Conservation (phyloP, 2,329 filamentous ascomycete genomes). For the Pseudocercospora macadamiae region DNA sequence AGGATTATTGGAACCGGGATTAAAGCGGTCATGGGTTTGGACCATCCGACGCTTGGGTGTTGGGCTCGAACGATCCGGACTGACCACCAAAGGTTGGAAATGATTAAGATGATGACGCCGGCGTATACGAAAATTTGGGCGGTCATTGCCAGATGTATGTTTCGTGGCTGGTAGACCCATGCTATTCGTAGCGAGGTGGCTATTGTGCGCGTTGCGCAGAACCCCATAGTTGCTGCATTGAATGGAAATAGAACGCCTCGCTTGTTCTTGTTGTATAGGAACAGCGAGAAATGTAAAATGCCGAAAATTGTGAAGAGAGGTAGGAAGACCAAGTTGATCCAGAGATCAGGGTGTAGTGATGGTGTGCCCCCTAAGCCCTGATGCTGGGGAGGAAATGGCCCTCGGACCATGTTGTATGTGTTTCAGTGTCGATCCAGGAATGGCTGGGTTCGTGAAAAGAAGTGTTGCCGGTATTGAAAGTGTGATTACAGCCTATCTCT, state of each 20-base stretch:
- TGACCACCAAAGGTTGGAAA: constrained; percentile 76
- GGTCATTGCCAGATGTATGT: constrained; percentile 54
- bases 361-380: constrained; percentile 64
- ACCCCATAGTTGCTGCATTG: constrained; percentile 59
- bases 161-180: constrained; percentile 52
- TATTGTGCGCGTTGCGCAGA: constrained; percentile 54
- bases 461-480: not conserved
- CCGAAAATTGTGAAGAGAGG: constrained; percentile 60
- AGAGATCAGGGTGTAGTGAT: constrained; percentile 61
- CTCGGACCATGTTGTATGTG: constrained; percentile 1
- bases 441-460: not conserved
- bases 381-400: constrained; percentile 10
- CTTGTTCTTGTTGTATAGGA: constrained; percentile 54
- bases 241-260: constrained; percentile 62
- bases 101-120: constrained; percentile 73
- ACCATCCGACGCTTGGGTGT: constrained; percentile 74
- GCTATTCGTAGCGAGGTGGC: constrained; percentile 56
- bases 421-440: not conserved
- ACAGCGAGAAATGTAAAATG: constrained; percentile 61
- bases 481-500: not conserved
- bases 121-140: constrained; percentile 72
- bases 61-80: constrained; percentile 75
- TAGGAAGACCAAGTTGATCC: constrained; percentile 66
- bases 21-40: constrained; percentile 50
- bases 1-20: constrained; percentile 64